Percentiles rank a stretch among this genome's conserved stretches.
These are phyloP conservation scores for Abelmoschus esculentus DNA, from an alignment of 345 rosid species.

Conservation along the genomic window DNA sequence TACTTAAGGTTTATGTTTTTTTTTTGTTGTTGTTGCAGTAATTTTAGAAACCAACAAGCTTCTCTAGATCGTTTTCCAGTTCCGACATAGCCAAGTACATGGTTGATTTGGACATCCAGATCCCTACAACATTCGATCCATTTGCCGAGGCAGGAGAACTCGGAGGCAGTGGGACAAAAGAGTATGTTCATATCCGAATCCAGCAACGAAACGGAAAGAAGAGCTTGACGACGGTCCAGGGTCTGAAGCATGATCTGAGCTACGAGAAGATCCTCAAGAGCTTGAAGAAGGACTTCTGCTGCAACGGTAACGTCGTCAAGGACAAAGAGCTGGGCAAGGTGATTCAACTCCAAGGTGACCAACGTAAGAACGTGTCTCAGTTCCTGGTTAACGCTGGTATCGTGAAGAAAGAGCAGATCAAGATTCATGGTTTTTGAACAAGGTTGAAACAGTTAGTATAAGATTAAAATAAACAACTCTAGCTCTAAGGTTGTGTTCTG, in stretches of 20 bases:
- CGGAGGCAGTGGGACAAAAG: conserved; percentile 49
- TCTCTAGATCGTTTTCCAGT: conserved; percentile 9
- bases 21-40: no score
- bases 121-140: conserved; percentile 63
- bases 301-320: conserved; percentile 83
- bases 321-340: conserved; percentile 80
- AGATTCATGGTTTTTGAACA: conserved; percentile 71
- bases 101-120: conserved; percentile 56
- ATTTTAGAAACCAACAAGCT: neutral
- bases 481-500: neutral
- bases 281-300: conserved; percentile 73
- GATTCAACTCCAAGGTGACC: conserved; percentile 93
- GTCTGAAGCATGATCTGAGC: conserved; percentile 58
- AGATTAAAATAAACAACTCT: no score
- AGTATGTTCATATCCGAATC: conserved; percentile 57
- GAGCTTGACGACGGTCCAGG: conserved; percentile 69
- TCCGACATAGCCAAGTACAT: conserved; percentile 44
- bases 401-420: conserved; percentile 68
- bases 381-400: conserved; percentile 56
- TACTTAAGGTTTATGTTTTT: no score
- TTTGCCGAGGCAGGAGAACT: conserved; percentile 52
- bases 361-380: conserved; percentile 65
- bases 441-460: neutral
- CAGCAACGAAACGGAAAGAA: conserved; percentile 85
- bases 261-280: conserved; percentile 73